These are phyloP conservation scores for Phyllosticta citriasiana DNA, from an alignment of 2,329 filamentous ascomycete species.

Conservation along the genomic window DNA sequence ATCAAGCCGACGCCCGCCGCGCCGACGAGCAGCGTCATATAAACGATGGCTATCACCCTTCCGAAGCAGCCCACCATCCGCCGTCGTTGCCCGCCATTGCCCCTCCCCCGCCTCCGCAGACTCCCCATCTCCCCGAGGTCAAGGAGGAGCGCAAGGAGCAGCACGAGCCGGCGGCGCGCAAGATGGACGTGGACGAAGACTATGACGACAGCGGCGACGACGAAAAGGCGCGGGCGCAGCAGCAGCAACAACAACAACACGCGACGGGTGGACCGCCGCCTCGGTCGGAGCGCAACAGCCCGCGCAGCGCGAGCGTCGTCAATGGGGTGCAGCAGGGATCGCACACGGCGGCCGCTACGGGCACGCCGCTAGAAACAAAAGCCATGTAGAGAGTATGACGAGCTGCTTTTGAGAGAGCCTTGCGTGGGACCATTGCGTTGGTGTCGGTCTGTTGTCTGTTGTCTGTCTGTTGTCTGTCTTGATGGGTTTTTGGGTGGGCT, in stretches of 20 bases:
- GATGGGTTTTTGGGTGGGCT: too few relatives aligned
- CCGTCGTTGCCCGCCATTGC: constrained; percentile 47
- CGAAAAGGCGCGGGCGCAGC: constrained; percentile 42
- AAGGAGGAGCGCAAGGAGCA: constrained; percentile 36
- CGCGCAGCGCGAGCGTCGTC: constrained; percentile 22
- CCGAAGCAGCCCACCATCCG: constrained; percentile 81
- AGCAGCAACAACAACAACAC: constrained; percentile 18
- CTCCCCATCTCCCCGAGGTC: constrained; percentile 45
- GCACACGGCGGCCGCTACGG: constrained; percentile 12
- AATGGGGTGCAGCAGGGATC: constrained; percentile 24
- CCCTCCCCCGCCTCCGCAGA: constrained; percentile 33
- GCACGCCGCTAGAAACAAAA: constrained; percentile 23
- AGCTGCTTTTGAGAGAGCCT: too few relatives aligned
- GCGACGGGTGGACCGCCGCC: neutral
- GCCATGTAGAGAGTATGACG: neutral
- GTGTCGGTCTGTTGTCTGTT: neutral
- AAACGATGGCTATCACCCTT: constrained; percentile 78
- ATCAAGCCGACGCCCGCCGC: constrained; percentile 51
- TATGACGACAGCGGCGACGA: constrained; percentile 94
- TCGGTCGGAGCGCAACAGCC: constrained; percentile 34
- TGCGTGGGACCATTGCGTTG: neutral
- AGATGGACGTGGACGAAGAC: constrained; percentile 96
- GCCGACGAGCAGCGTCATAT: constrained; percentile 56
- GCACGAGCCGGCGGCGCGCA: constrained; percentile 78
- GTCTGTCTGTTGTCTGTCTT: too few relatives aligned